phyloP scores from a whole-genome alignment of 225 moss, liverwort and hornwort species.

The Sphagnum contortum region DNA sequence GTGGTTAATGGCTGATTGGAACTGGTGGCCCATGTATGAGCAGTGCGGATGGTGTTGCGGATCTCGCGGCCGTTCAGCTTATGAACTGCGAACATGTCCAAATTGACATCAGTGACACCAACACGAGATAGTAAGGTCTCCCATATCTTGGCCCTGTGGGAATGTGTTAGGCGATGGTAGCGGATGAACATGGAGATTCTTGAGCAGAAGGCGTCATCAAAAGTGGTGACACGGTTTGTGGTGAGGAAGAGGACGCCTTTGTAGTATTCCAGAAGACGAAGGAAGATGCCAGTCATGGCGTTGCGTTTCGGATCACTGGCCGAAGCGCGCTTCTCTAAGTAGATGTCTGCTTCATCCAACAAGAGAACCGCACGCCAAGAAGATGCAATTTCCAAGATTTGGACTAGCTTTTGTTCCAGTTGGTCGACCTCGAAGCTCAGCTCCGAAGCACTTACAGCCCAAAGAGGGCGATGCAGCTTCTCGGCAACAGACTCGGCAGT shows the following conservation, averaged over 20 bases:
- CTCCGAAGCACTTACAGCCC: slow-evolving; percentile 21
- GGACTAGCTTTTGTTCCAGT: slow-evolving; percentile 12
- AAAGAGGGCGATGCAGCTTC: slow-evolving; percentile 21
- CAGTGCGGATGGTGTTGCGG: too few species aligned
- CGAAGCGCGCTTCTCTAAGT: slow-evolving; percentile 15
- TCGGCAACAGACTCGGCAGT: slow-evolving; percentile 36
- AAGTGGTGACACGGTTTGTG: slow-evolving; percentile 22
- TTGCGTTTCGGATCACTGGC: slow-evolving; percentile 10
- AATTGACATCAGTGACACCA: background rate
- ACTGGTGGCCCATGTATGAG: too few species aligned
- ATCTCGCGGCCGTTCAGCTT: too few species aligned
- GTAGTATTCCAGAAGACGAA: slow-evolving; percentile 27
- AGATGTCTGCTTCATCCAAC: slow-evolving; percentile 28
- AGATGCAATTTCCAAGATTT: slow-evolving; percentile 21
- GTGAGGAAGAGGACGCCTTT: slow-evolving; percentile 20
- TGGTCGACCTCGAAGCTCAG: slow-evolving; percentile 10
- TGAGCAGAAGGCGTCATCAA: slow-evolving; percentile 29
- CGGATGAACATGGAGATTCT: slow-evolving; percentile 22
- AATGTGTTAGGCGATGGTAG: slow-evolving; percentile 4
- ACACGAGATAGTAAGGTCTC: slow-evolving; percentile 5
- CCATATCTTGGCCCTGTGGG: slow-evolving; percentile 14
- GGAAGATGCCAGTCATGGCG: slow-evolving; percentile 24
- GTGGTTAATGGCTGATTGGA: too few species aligned
- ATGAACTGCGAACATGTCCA: too few species aligned
- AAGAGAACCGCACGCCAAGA: slow-evolving; percentile 24